Percentiles rank a stretch among this genome's conserved stretches.
Evolutionary conservation across 257 asterid genomes (phyloP).

Genomic region (Primulina eburnea): DNA sequence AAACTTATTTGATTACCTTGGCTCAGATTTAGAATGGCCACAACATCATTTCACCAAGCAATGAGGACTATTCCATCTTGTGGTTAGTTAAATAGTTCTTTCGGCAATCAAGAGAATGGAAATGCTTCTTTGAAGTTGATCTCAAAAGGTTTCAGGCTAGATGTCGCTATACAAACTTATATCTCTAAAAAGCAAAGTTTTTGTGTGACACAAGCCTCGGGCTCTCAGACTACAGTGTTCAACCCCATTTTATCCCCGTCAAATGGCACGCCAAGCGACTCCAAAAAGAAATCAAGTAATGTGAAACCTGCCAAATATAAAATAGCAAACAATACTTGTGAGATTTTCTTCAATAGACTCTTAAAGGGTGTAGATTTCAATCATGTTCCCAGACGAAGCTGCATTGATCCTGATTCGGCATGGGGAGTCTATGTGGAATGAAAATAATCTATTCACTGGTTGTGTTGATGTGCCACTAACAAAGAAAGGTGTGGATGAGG

Average conservation of each 20-base stretch:
- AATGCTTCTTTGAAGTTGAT: constrained; percentile 47
- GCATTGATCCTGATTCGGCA: constrained; percentile 90
- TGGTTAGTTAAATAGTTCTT: constrained; percentile 35
- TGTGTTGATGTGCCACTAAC: constrained; percentile 97
- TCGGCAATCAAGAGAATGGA: constrained; percentile 46
- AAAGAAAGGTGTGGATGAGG: constrained; percentile 91
- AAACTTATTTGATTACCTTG: constrained; percentile 15
- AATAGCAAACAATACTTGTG: neutral
- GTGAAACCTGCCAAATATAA: neutral
- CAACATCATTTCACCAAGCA: constrained; percentile 54
- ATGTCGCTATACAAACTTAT: constrained; percentile 33
- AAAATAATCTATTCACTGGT: constrained; percentile 95
- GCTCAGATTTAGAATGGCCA: constrained; percentile 60
- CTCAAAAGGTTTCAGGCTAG: constrained; percentile 53
- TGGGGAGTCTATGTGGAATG: constrained; percentile 99
- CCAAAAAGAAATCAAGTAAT: constrained; percentile 77
- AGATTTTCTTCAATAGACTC: neutral
- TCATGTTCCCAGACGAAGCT: constrained; percentile 63
- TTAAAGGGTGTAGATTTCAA: neutral
- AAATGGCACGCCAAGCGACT: constrained; percentile 41
- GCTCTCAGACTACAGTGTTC: constrained; percentile 47
- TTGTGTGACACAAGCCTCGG: constrained; percentile 47
- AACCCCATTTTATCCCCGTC: constrained; percentile 58
- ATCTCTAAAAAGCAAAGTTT: constrained; percentile 44
- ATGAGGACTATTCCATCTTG: constrained; percentile 50